Conservation (phyloP, 441 rosid genomes). For the Adansonia rubrostipa region DNA sequence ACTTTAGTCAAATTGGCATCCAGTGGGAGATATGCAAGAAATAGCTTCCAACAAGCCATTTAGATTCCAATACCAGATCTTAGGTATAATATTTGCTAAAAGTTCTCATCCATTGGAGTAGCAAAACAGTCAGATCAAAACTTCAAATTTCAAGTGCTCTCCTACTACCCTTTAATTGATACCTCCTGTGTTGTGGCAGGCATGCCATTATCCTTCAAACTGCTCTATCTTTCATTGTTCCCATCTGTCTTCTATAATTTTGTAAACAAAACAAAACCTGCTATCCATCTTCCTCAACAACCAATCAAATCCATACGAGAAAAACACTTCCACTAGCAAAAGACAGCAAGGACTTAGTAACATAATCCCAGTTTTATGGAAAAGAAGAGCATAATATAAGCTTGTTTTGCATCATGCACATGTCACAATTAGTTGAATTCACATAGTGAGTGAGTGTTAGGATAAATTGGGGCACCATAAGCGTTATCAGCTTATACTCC, state of each 20-base stretch:
- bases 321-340: not conserved
- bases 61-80: not conserved
- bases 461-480: not conserved
- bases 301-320: not conserved
- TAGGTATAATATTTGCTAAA: not conserved
- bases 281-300: not conserved
- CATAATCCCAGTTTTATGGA: constrained; percentile 13
- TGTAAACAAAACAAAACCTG: not conserved
- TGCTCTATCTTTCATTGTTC: constrained; percentile 8
- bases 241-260: not conserved
- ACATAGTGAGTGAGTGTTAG: not conserved
- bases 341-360: not conserved
- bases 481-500: not conserved
- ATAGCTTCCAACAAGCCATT: not conserved
- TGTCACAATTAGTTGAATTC: not conserved
- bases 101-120: not conserved
- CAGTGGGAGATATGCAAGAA: not conserved
- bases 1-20: not conserved
- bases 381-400: not conserved
- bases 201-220: constrained; percentile 16
- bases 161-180: not conserved
- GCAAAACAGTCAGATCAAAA: not conserved
- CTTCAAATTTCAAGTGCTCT: not conserved
- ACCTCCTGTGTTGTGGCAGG: not conserved
- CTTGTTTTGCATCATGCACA: not conserved